A percentile compares a stretch with the other conserved stretches of the same genome.
Evolutionary conservation across 139 green algal genomes (phyloP).

Genomic region (Coelastrella sp.): DNA sequence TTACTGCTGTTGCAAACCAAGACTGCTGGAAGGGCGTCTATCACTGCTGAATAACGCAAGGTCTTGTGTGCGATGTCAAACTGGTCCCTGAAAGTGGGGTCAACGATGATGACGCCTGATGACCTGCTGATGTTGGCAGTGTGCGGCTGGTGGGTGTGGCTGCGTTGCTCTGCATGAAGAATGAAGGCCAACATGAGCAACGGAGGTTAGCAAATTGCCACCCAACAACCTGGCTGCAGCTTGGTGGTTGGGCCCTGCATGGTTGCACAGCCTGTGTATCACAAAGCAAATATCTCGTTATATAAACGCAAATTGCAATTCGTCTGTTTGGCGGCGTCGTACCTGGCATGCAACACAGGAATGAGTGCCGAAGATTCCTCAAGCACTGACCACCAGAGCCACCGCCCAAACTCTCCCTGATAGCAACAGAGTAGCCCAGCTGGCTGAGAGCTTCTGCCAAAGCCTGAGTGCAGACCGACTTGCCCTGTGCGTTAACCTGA

Average conservation of each 20-base stretch:
- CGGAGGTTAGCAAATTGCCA: too few relatives aligned
- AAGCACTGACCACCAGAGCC: slow-evolving; percentile 62
- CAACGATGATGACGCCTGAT: slow-evolving; percentile 47
- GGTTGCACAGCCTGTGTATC: too few relatives aligned
- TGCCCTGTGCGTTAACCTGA: not conserved
- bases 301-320: too few relatives aligned
- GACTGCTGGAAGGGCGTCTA: slow-evolving; percentile 55
- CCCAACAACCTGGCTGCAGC: too few relatives aligned
- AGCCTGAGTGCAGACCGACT: not conserved
- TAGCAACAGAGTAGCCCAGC: slow-evolving; percentile 42
- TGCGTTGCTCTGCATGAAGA: not conserved
- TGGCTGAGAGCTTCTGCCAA: slow-evolving; percentile 41
- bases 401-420: slow-evolving; percentile 54
- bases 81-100: slow-evolving; percentile 62
- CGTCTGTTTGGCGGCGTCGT: not conserved
- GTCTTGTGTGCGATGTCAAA: slow-evolving; percentile 66
- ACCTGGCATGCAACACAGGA: slow-evolving; percentile 45
- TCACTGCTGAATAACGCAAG: slow-evolving; percentile 49
- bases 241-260: too few relatives aligned
- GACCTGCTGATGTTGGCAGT: not conserved
- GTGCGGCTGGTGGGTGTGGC: not conserved
- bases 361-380: slow-evolving; percentile 62
- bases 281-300: too few relatives aligned
- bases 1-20: slow-evolving; percentile 60
- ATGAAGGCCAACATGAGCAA: too few relatives aligned